These are phyloP conservation scores for Yamadazyma membranifaciens DNA, from an alignment of 1,139 yeast genomes.

Conservation along the genomic window DNA sequence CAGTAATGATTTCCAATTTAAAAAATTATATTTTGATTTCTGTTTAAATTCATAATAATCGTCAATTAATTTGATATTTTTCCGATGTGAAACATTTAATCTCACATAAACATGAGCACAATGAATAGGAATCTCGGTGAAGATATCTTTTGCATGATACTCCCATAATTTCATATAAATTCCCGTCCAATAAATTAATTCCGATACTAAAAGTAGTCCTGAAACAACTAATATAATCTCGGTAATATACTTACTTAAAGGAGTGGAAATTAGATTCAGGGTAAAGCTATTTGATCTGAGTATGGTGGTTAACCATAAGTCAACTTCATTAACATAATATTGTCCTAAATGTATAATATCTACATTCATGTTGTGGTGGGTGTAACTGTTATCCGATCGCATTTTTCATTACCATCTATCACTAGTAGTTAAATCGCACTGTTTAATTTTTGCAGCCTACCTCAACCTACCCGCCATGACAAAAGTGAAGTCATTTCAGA, in stretches of 20 bases:
- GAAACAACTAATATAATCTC: constrained; percentile 19
- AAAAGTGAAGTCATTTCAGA: constrained; percentile 9
- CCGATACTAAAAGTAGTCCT: constrained; percentile 41
- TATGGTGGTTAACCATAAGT: constrained; percentile 1
- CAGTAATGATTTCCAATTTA: constrained; percentile 28
- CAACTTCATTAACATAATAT: constrained; percentile 3
- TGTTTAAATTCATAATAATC: constrained; percentile 29
- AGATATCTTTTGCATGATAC: constrained; percentile 63
- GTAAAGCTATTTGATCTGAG: constrained; percentile 10
- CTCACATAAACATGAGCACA: constrained; percentile 70
- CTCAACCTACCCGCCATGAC: constrained; percentile 9
- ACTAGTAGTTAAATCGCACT: not conserved
- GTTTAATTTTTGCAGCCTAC: constrained; percentile 7
- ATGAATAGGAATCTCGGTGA: constrained; percentile 69
- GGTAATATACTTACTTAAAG: constrained; percentile 39
- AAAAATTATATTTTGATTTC: constrained; percentile 26
- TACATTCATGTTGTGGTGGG: constrained; percentile 1
- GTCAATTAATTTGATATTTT: constrained; percentile 18
- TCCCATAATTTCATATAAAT: constrained; percentile 53
- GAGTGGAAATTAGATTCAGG: constrained; percentile 14
- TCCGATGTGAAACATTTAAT: constrained; percentile 38
- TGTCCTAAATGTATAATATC: not conserved
- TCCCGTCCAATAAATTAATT: constrained; percentile 47
- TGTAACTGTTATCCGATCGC: constrained; percentile 1
- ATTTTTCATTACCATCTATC: too few species aligned